These are phyloP conservation scores for Knoxdaviesia capensis DNA, from an alignment of 2,329 filamentous ascomycete species.

Conservation along the genomic window DNA sequence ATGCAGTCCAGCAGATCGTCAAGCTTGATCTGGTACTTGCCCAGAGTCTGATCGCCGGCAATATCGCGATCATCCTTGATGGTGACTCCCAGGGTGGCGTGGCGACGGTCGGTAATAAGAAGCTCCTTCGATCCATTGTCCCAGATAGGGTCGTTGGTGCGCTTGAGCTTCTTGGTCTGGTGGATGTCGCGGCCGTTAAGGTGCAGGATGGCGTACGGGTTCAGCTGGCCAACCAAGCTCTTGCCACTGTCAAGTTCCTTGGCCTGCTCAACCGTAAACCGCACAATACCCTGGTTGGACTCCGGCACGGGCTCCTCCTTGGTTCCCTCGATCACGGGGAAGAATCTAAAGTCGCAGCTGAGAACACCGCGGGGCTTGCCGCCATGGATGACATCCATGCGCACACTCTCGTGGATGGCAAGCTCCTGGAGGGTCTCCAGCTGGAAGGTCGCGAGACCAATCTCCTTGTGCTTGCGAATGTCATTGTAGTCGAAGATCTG, in stretches of 20 bases:
- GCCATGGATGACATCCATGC: slow-evolving; percentile 64
- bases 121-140: slow-evolving; percentile 84
- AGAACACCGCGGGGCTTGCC: slow-evolving; percentile 70
- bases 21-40: slow-evolving; percentile 86
- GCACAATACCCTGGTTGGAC: slow-evolving; percentile 80
- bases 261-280: slow-evolving; percentile 84
- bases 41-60: slow-evolving; percentile 61
- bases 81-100: slow-evolving; percentile 72
- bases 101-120: slow-evolving; percentile 82
- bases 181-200: slow-evolving; percentile 88
- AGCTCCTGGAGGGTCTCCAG: slow-evolving; percentile 66
- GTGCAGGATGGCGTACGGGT: slow-evolving; percentile 72
- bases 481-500: slow-evolving; percentile 87
- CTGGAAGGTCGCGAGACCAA: slow-evolving; percentile 63
- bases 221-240: slow-evolving; percentile 78
- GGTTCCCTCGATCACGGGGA: slow-evolving; percentile 64
- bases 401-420: slow-evolving; percentile 62
- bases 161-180: slow-evolving; percentile 77
- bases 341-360: slow-evolving; percentile 74
- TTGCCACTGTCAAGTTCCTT: slow-evolving; percentile 89
- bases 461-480: slow-evolving; percentile 86
- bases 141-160: slow-evolving; percentile 95
- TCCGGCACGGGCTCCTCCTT: slow-evolving; percentile 35
- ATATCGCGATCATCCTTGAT: slow-evolving; percentile 93
- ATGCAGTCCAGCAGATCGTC: slow-evolving; percentile 83